phyloP scores from a whole-genome alignment of 2,329 filamentous ascomycete genomes.

The Endoconidiophora laricicola region DNA sequence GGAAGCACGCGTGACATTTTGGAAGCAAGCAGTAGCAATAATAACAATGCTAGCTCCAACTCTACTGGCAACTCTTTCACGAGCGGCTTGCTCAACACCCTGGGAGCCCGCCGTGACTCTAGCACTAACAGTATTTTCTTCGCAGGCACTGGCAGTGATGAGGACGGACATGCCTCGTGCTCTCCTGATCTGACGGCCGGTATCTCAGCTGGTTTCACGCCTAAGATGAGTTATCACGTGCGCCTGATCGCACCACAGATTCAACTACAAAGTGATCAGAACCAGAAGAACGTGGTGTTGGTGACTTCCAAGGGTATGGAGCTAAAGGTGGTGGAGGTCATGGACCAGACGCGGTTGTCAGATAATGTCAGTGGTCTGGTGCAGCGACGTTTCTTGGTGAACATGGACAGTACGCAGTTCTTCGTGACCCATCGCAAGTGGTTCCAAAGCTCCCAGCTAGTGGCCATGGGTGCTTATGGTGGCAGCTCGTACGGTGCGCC shows the following conservation, averaged over 20 bases:
- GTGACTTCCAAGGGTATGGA: conserved; percentile 97
- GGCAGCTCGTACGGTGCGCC: conserved; percentile 84
- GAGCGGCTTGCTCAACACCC: not conserved
- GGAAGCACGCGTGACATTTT: conserved; percentile 5
- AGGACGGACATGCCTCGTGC: conserved; percentile 23
- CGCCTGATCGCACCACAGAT: conserved; percentile 94
- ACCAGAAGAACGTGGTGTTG: conserved; percentile 90
- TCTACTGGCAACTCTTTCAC: not conserved
- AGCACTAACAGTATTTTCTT: conserved; percentile 11
- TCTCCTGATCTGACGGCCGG: conserved; percentile 45
- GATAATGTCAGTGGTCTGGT: conserved; percentile 91
- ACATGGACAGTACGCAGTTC: conserved; percentile 96
- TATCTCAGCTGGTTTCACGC: conserved; percentile 72
- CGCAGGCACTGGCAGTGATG: not conserved
- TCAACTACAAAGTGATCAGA: conserved; percentile 95
- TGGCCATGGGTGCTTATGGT: conserved; percentile 65
- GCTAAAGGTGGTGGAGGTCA: conserved; percentile 90
- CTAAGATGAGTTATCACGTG: conserved; percentile 88
- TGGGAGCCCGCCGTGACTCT: conserved; percentile 3
- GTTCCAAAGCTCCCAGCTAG: conserved; percentile 56
- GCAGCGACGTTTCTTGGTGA: conserved; percentile 80
- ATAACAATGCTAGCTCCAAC: not conserved
- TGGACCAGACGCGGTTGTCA: conserved; percentile 85
- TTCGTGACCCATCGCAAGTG: conserved; percentile 92
- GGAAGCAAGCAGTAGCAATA: not conserved